These are phyloP conservation scores for Neoarthrinium moseri DNA, from an alignment of 2,329 filamentous ascomycete species.

Conservation along the genomic window DNA sequence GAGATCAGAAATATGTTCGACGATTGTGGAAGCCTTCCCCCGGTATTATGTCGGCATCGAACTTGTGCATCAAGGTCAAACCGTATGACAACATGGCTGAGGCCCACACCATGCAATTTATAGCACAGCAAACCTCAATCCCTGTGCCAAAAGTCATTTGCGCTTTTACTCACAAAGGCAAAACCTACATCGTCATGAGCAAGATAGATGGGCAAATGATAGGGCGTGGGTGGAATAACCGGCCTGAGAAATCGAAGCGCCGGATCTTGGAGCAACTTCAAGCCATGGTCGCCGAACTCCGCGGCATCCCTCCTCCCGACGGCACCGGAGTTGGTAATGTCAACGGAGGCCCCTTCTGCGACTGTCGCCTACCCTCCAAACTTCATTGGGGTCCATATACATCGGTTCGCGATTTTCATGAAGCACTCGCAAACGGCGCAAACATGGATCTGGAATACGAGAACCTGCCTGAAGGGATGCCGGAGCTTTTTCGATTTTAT, in stretches of 20 bases:
- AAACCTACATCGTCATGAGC: slow-evolving; percentile 46
- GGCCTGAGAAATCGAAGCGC: slow-evolving; percentile 8
- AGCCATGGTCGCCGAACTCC: slow-evolving; percentile 20
- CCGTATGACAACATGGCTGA: slow-evolving; percentile 28
- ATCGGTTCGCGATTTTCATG: slow-evolving; percentile 29
- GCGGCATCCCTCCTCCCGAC: slow-evolving; percentile 17
- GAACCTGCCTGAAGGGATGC: neutral
- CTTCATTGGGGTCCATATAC: slow-evolving; percentile 30
- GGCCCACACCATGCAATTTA: slow-evolving; percentile 36
- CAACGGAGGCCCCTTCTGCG: slow-evolving; percentile 23
- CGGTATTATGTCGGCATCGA: neutral
- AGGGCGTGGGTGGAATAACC: slow-evolving; percentile 10
- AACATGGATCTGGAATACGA: neutral
- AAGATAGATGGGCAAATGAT: slow-evolving; percentile 23
- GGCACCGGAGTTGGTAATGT: slow-evolving; percentile 21
- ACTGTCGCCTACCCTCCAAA: slow-evolving; percentile 21
- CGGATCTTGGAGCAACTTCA: slow-evolving; percentile 20
- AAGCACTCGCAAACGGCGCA: slow-evolving; percentile 20
- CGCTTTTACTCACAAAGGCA: slow-evolving; percentile 37
- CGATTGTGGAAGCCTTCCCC: neutral
- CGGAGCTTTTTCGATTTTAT: slow-evolving; percentile 19
- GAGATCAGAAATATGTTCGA: neutral
- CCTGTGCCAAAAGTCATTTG: slow-evolving; percentile 43
- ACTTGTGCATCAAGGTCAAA: neutral
- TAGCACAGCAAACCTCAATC: slow-evolving; percentile 38